phyloP scores from a whole-genome alignment of 805 yeast species.

The Gaillardinia entomophila region DNA sequence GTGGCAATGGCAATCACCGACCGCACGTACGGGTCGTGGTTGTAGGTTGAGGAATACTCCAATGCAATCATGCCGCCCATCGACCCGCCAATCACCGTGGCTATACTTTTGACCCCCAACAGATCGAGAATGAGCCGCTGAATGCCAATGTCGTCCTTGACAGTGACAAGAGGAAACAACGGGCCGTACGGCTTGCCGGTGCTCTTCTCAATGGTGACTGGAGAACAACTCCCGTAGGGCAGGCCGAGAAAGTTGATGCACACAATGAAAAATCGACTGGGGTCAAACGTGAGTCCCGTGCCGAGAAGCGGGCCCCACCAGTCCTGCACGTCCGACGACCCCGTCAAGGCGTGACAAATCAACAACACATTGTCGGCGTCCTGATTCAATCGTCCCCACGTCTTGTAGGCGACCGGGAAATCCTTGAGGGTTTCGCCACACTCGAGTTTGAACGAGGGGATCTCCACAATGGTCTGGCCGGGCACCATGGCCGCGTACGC shows the following conservation, averaged over 20 bases:
- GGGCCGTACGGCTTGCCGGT: slow-evolving; percentile 85
- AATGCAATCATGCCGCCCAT: slow-evolving; percentile 98
- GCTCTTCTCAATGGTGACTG: slow-evolving; percentile 72
- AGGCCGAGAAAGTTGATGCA: slow-evolving; percentile 93
- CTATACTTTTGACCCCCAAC: slow-evolving; percentile 71
- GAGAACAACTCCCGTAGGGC: slow-evolving; percentile 94
- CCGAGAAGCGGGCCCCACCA: slow-evolving; percentile 99
- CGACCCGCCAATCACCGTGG: slow-evolving; percentile 91
- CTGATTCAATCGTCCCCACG: slow-evolving; percentile 85
- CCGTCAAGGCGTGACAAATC: slow-evolving; percentile 95
- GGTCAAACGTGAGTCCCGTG: slow-evolving; percentile 82
- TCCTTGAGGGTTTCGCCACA: slow-evolving; percentile 68
- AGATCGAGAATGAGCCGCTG: slow-evolving; percentile 76
- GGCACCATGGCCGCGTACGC: slow-evolving; percentile 65
- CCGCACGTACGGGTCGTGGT: slow-evolving; percentile 61
- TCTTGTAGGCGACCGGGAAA: slow-evolving; percentile 91
- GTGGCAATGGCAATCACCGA: slow-evolving; percentile 83
- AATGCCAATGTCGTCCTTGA: slow-evolving; percentile 84
- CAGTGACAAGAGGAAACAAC: slow-evolving; percentile 87
- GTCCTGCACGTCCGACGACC: slow-evolving; percentile 90
- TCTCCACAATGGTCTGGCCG: slow-evolving; percentile 70
- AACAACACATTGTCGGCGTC: slow-evolving; percentile 71
- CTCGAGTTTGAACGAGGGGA: slow-evolving; percentile 72
- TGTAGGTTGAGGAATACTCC: slow-evolving; percentile 69
- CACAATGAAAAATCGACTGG: slow-evolving; percentile 75